Conservation (phyloP, 331 rosid genomes). For the Malus hybrid region DNA sequence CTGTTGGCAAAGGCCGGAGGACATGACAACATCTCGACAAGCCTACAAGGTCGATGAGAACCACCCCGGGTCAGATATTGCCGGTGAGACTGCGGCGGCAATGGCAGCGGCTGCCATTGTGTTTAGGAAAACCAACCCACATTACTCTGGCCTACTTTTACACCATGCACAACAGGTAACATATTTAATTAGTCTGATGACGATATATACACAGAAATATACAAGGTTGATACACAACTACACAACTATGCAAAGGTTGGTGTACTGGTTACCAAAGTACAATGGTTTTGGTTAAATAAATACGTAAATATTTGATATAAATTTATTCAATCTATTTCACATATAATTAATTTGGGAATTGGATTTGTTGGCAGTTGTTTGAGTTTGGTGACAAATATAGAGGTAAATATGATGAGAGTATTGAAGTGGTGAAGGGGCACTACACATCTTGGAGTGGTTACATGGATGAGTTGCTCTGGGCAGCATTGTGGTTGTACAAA, state of each 20-base stretch:
- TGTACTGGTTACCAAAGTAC: conserved; percentile 7
- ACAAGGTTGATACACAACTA: neutral
- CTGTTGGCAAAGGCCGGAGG: conserved; percentile 94
- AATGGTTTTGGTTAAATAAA: neutral
- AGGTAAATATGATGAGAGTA: conserved; percentile 71
- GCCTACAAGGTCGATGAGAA: conserved; percentile 53
- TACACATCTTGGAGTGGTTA: conserved; percentile 79
- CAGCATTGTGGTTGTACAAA: conserved; percentile 64
- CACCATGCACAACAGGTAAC: conserved; percentile 75
- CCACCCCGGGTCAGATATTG: conserved; percentile 69
- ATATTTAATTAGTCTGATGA: neutral
- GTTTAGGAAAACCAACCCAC: conserved; percentile 65
- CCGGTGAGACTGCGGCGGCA: conserved; percentile 71
- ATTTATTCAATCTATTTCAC: neutral
- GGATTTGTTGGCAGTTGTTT: conserved; percentile 44
- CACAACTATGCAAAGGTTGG: neutral
- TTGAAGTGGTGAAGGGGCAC: conserved; percentile 51
- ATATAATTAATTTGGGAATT: neutral
- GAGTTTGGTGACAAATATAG: conserved; percentile 71
- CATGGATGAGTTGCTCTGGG: conserved; percentile 88
- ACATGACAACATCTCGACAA: conserved; percentile 73
- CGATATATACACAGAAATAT: neutral
- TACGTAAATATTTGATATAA: neutral
- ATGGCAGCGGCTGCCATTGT: conserved; percentile 70
- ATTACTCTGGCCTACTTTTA: conserved; percentile 61